Evolutionary conservation across 805 yeast species (phyloP), one percentile per base, ranked within the genome.

Genomic region (Lipomyces chichibuensis): DNA sequence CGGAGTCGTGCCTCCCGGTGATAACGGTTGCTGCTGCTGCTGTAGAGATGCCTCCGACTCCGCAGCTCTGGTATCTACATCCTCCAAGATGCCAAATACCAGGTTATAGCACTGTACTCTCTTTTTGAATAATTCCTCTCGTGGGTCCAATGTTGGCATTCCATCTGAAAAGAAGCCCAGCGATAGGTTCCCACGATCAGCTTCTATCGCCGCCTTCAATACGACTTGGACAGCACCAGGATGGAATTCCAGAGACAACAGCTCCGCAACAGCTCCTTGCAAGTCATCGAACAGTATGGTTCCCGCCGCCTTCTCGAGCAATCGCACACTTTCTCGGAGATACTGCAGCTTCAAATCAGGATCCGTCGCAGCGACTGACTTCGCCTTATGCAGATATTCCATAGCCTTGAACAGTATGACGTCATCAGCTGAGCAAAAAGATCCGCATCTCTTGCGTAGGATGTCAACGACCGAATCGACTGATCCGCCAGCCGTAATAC

Each of bases 351-450:
- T 80, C 62, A 88, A 84, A 63, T 93, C 97, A 54, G 84, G 83
- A 75, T 93, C 97, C 2, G 74, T 69, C 11, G 81, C 77, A 1
- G 91, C 91, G 67, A 87, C 85, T 65, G 87, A 90, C 74, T 88
- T 90, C 0, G 98, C 98, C 73, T 89, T 87, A 65, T 94, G 90
- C 73, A 95, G 82, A 76, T 90, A 92, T 77, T 95, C 99, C 73
- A 92, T 87, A 0, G 98, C 98, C 77, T 94, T 90, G 82, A 93
- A 95, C 14, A 95, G 91, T 67, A 92, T 84, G 33, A 95, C 97
- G 78, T 95, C 99, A 71, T 90, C 91, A 17, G 96, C 87, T 0
- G 98, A 91, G 75, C 98, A 95, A 78, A 92, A 95, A 0, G 97
- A 87, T 0, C 97, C 96, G 81, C 99, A 95, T 67, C 94, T 88